These are phyloP conservation scores for Suhomyces choctaworum DNA, from an alignment of 1,139 yeast species.

Conservation along the genomic window DNA sequence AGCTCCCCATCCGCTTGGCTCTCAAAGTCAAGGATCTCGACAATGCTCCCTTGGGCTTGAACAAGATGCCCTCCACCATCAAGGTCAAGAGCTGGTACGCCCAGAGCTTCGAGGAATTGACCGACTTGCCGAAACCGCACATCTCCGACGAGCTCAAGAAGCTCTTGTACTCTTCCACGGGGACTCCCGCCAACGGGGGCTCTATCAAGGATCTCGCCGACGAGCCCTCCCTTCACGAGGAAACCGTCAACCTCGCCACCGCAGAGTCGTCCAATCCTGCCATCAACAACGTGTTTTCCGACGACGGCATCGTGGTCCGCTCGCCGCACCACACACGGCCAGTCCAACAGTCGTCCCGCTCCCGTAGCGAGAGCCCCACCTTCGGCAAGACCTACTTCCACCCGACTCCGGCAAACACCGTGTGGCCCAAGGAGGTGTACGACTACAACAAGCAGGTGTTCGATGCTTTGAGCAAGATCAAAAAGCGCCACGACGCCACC, in stretches of 20 bases:
- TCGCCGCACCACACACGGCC: constrained; percentile 14
- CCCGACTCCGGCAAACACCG: constrained; percentile 50
- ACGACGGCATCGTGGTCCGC: constrained; percentile 52
- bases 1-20: constrained; percentile 83
- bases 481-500: constrained; percentile 87
- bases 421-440: constrained; percentile 76
- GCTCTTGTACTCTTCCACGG: constrained; percentile 34
- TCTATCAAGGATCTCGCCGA: constrained; percentile 9
- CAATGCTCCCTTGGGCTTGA: constrained; percentile 72
- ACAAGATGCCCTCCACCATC: constrained; percentile 70
- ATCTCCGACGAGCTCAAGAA: constrained; percentile 41
- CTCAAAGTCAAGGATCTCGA: constrained; percentile 85
- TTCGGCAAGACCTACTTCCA: constrained; percentile 61
- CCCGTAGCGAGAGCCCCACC: constrained; percentile 29
- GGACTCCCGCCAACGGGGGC: constrained; percentile 3
- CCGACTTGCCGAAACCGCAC: constrained; percentile 52
- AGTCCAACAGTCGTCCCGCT: constrained; percentile 2
- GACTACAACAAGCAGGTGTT: constrained; percentile 70
- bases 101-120: constrained; percentile 82
- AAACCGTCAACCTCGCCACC: constrained; percentile 32
- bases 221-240: constrained; percentile 10
- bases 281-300: constrained; percentile 45
- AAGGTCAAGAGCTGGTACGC: constrained; percentile 89
- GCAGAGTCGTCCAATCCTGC: constrained; percentile 41
- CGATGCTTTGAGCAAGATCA: constrained; percentile 67